Evolutionary conservation across 2,329 filamentous ascomycete species (phyloP), one percentile per base, ranked within the genome.

Genomic region (Nigrospora sphaerica): DNA sequence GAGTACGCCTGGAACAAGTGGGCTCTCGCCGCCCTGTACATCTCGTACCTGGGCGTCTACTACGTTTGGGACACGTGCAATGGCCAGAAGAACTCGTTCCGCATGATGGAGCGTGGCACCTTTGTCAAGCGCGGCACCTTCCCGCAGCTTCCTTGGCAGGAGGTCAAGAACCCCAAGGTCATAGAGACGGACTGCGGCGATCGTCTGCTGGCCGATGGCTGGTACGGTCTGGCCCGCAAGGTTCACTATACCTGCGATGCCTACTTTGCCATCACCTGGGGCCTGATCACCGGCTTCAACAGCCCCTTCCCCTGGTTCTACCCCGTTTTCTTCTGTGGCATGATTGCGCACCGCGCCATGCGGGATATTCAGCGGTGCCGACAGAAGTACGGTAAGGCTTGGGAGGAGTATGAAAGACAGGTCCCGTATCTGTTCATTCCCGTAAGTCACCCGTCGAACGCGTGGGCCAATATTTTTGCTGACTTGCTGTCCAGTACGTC

Each of bases 31-130:
- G 68, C 73, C 42, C 74, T 95, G 43, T 92, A 80, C 60, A 62
- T 74, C 39, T 73, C 75, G n/a, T 95, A 95, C 63, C 70, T 95
- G 40, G 85, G 87, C 62, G 81, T 86, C 54, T 95, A 95, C 74
- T 92, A 88, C 80, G 75, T 95, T 46, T 95, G 90, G 88, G 90
- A 95, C 62, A 93, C 88, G 38, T 84, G 82, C 68, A 95, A 95
- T 72, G 88, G 82, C 61, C 90, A 95, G 69, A 95, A 95, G 80
- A 95, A 95, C 71, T 83, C 86, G 53, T 95, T 92, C 80, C 83
- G 90, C 46, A 80, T 85, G 54, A 76, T 81, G 67, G 88, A 95
- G 69, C 81, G 85, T 50, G 88, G 88, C 50, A 83, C 82, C 36
- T 62, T 78, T 44, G 67, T 85, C 44, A 72, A 81, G 63, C 86